A percentile compares a stretch with the other conserved stretches of the same genome.
Evolutionary conservation across 495 filamentous ascomycete species (phyloP).

Genomic region (Jackrogersella minutella): DNA sequence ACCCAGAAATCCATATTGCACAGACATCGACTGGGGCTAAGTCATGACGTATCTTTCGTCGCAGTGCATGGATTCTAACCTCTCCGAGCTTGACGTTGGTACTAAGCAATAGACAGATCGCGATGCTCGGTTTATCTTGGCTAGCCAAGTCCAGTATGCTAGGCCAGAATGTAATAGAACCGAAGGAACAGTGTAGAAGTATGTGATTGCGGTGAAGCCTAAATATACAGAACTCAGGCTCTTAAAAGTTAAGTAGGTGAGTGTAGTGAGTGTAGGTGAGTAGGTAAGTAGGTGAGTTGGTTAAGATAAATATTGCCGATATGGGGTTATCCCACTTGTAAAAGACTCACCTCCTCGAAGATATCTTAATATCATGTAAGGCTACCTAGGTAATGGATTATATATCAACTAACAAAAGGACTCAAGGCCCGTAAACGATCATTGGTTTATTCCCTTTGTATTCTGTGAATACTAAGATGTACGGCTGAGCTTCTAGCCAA

Average conservation of each 20-base stretch:
- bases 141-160: background rate
- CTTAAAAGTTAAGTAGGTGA: no score
- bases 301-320: background rate
- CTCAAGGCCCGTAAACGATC: background rate
- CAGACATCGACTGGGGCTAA: constrained; percentile 13
- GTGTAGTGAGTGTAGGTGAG: no score
- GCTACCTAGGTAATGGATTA: no score
- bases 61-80: constrained; percentile 9
- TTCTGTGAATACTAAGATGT: background rate
- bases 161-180: background rate
- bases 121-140: background rate
- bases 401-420: background rate
- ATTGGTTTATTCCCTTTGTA: background rate
- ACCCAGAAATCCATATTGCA: constrained; percentile 16
- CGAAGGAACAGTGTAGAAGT: background rate
- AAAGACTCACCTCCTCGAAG: background rate
- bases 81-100: constrained; percentile 3
- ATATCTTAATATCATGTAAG: background rate
- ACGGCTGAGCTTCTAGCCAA: background rate
- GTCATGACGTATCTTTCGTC: constrained; percentile 25
- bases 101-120: background rate
- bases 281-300: background rate
- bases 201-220: constrained; percentile 11
- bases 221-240: background rate
- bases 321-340: background rate